Evolutionary conservation across 2,329 filamentous ascomycete species (phyloP), one percentile per base, ranked within the genome.

Genomic region (Aureobasidium leucospermi): DNA sequence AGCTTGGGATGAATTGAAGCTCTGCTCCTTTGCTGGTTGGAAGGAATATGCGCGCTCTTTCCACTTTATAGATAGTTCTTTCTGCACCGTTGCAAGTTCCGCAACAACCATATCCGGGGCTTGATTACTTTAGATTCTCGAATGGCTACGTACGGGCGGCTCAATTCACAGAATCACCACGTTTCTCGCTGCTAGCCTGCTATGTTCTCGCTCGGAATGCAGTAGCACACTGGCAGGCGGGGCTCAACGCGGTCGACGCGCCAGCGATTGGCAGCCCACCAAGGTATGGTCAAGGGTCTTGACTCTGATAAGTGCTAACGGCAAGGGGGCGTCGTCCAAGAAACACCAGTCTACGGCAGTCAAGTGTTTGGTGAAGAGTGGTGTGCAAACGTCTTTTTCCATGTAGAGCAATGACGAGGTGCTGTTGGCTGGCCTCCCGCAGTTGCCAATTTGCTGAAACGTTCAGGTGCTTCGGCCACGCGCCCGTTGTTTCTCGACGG

Each of bases 381-480:
- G 47, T 45, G 48, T 15, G 38, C 38, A 28, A 59, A 59, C 58
- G 58, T 29, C 31, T 45, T 59, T 59, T 39, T 36, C 47, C 46
- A n/a, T 34, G 34, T 53, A 46, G 38, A 47, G 47, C 36, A 59
- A 59, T 48, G 38, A 51, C 58, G 58, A 46, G 9, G 13, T 59
- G 34, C 58, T 45, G 58, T 59, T 59, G 58, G 58, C 58, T 59
- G 58, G 58, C 47, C 36, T 43, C 47, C 46, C 46, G 41, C 58
- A 46, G 47, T 46, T 53, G 58, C 13, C 46, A 59, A 59, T 53
- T 59, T 59, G 55, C 55, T 51, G 58, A 59, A 59, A 59, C 48
- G 58, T 47, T 32, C 58, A 59, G 39, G 28, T 59, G 58, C 39
- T 48, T 52, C 47, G 58, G 39, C 58, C 58, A 59, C 48, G 58